Evolutionary conservation across 306 rosid genomes (phyloP).

Genomic region (Canavalia gladiata): DNA sequence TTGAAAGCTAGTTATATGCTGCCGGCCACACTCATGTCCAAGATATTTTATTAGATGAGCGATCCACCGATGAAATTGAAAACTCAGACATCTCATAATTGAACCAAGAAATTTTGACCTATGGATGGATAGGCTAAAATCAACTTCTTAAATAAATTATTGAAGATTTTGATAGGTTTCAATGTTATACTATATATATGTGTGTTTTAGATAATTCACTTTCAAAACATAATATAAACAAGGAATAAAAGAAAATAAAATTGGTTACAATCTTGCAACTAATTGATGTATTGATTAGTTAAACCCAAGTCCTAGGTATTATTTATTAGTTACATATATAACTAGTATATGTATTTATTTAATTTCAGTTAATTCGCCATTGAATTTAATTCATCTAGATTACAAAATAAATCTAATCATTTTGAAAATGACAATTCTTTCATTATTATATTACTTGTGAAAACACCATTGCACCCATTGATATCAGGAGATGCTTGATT

Average conservation of each 20-base stretch:
- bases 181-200: neutral
- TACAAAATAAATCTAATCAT: too few species aligned
- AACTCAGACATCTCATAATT: neutral
- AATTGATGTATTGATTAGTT: neutral
- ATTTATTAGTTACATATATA: too few species aligned
- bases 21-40: neutral
- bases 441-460: too few species aligned
- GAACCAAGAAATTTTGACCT: neutral
- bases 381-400: neutral
- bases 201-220: too few species aligned
- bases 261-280: too few species aligned
- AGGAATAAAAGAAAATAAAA: too few species aligned
- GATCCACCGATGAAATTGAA: neutral
- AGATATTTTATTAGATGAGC: neutral
- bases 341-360: too few species aligned
- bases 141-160: neutral
- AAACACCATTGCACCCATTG: too few species aligned
- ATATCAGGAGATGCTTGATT: neutral
- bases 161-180: neutral
- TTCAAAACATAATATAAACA: too few species aligned
- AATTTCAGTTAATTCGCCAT: neutral
- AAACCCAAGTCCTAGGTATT: neutral
- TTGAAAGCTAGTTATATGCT: neutral
- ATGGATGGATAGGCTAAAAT: neutral
- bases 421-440: too few species aligned